Evolutionary conservation across 148 eudicot species (phyloP).

Genomic region (Amaranthus palmeri): DNA sequence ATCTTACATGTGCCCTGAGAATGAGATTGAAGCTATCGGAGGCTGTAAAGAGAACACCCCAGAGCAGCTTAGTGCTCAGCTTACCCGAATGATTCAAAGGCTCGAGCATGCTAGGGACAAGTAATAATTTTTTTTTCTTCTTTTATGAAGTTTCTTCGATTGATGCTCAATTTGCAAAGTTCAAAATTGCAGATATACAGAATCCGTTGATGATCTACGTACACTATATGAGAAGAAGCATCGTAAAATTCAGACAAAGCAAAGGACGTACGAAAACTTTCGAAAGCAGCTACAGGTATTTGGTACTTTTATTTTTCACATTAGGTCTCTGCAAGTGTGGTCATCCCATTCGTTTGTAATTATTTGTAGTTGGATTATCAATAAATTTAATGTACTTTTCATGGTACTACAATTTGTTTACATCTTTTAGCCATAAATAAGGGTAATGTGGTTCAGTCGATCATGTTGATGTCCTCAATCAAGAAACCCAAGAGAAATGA

Average conservation of each 20-base stretch:
- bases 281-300: conserved; percentile 70
- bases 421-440: neutral
- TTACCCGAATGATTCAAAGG: conserved; percentile 54
- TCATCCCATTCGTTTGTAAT: neutral
- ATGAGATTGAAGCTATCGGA: conserved; percentile 69
- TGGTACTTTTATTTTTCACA: neutral
- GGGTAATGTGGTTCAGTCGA: neutral
- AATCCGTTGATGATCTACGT: conserved; percentile 77
- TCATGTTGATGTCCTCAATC: neutral
- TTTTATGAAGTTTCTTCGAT: conserved; percentile 1
- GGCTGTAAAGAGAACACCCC: conserved; percentile 59
- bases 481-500: neutral
- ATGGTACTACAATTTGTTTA: neutral
- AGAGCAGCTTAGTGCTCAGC: conserved; percentile 74
- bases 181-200: conserved; percentile 53
- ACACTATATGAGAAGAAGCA: conserved; percentile 69
- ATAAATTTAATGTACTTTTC: too few relatives aligned
- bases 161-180: conserved; percentile 11
- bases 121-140: conserved; percentile 31
- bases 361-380: neutral
- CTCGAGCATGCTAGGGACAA: conserved; percentile 62
- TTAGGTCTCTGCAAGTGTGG: conserved; percentile 3
- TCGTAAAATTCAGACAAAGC: conserved; percentile 63
- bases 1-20: conserved; percentile 76
- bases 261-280: conserved; percentile 62